Conservation (phyloP, 345 rosid species). For the Gossypium anomalum region DNA sequence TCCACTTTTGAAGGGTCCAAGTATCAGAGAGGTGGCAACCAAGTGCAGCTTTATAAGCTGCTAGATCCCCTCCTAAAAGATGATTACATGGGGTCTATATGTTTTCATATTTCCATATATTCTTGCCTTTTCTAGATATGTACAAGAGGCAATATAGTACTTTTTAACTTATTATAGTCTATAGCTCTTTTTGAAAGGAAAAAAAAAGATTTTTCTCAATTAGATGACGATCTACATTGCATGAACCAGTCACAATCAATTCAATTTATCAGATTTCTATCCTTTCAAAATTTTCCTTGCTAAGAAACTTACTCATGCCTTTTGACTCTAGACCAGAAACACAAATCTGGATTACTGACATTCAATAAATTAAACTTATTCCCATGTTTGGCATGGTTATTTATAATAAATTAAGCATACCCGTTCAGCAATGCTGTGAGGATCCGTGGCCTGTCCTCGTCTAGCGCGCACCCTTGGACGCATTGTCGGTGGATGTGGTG, state of each 20-base stretch:
- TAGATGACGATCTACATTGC: background rate
- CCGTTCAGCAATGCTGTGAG: conserved; percentile 98
- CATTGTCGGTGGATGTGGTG: conserved; percentile 87
- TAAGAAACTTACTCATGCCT: background rate
- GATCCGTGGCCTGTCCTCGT: conserved; percentile 99
- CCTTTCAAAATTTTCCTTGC: background rate
- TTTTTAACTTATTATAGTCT: background rate
- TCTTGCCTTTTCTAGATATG: background rate
- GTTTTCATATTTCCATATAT: no score
- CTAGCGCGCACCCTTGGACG: conserved; percentile 98
- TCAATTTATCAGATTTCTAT: background rate
- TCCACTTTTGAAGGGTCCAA: background rate
- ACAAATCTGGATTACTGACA: background rate
- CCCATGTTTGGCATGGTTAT: background rate
- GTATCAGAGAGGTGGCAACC: background rate
- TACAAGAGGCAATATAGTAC: background rate
- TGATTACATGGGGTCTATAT: background rate
- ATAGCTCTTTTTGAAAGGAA: background rate
- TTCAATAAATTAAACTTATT: background rate
- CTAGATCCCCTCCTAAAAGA: background rate
- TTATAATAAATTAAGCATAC: conserved; percentile 33
- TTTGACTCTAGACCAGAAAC: conserved; percentile 1
- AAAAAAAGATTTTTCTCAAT: background rate
- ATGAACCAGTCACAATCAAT: background rate
- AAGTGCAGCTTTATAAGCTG: background rate